Evolutionary conservation across 1,284 basidiomycete genomes (phyloP).

Genomic region (Heterobasidion irregulare): DNA sequence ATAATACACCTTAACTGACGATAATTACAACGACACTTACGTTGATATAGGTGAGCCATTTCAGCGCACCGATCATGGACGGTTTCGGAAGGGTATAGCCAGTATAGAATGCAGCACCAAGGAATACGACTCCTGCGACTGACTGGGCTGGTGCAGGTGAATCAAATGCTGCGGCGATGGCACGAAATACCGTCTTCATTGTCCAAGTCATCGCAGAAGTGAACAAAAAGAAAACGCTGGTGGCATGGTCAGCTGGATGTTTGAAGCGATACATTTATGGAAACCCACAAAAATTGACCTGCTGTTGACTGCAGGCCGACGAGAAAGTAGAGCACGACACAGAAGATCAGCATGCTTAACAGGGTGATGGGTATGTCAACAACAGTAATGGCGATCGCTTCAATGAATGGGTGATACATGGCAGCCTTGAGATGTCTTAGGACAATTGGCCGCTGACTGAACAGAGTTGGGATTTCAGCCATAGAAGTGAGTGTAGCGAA

Average conservation of each 20-base stretch:
- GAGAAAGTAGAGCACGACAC: conserved; percentile 61
- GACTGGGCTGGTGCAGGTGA: conserved; percentile 50
- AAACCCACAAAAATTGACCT: conserved; percentile 49
- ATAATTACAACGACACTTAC: conserved; percentile 31
- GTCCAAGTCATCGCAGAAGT: conserved; percentile 39
- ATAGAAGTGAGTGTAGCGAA: conserved; percentile 46
- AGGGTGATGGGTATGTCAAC: conserved; percentile 65
- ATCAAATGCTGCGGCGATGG: conserved; percentile 44
- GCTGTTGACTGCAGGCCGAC: conserved; percentile 44
- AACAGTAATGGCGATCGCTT: conserved; percentile 59
- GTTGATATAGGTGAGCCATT: conserved; percentile 59
- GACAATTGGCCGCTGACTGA: conserved; percentile 66
- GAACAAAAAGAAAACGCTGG: conserved; percentile 46
- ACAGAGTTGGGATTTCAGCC: conserved; percentile 70
- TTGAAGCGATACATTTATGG: background rate
- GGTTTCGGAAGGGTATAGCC: conserved; percentile 43
- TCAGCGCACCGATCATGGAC: conserved; percentile 55
- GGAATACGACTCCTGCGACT: conserved; percentile 45
- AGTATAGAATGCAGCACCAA: conserved; percentile 37
- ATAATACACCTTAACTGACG: too few species aligned
- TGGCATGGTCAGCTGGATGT: background rate
- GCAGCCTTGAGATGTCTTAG: conserved; percentile 49
- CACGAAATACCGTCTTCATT: conserved; percentile 58
- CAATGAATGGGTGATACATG: conserved; percentile 59
- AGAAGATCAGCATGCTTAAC: conserved; percentile 38